phyloP scores from a whole-genome alignment of 768 basidiomycete genomes.

The Tylopilus balloui region DNA sequence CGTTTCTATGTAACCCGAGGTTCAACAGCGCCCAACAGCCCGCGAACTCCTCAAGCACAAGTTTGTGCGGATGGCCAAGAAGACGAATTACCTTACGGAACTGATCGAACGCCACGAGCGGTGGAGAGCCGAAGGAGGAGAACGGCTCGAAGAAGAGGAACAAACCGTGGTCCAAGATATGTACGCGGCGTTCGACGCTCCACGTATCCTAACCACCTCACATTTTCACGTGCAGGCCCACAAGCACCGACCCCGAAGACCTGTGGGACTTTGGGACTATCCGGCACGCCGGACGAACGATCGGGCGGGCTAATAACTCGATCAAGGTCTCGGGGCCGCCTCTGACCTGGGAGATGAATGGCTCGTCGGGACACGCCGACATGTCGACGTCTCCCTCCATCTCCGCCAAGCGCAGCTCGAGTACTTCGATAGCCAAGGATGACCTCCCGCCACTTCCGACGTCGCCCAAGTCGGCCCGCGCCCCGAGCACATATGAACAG shows the following conservation, averaged over 20 bases:
- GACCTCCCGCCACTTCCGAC: conserved; percentile 60
- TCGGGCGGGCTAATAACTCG: conserved; percentile 59
- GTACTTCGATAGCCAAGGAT: conserved; percentile 50
- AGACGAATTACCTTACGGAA: conserved; percentile 91
- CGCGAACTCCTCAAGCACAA: conserved; percentile 94
- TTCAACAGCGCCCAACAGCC: conserved; percentile 81
- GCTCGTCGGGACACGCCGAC: conserved; percentile 39
- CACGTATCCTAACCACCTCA: not conserved
- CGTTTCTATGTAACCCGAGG: conserved; percentile 13
- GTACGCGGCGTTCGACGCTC: conserved; percentile 40
- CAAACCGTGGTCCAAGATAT: conserved; percentile 55
- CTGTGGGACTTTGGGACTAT: conserved; percentile 99
- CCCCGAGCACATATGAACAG: conserved; percentile 45
- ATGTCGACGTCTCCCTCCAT: conserved; percentile 38
- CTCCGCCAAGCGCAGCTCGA: conserved; percentile 28
- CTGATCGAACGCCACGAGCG: conserved; percentile 91
- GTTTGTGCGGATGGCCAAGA: conserved; percentile 92
- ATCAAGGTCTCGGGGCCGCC: conserved; percentile 61
- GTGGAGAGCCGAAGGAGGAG: conserved; percentile 89
- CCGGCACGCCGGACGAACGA: conserved; percentile 65
- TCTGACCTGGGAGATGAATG: conserved; percentile 78
- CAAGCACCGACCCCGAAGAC: conserved; percentile 65
- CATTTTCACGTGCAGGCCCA: conserved; percentile 36
- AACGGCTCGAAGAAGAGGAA: conserved; percentile 67
- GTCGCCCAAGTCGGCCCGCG: conserved; percentile 32